These are phyloP conservation scores for Nicotiana paniculata DNA, from an alignment of 257 asterid species.

Conservation along the genomic window DNA sequence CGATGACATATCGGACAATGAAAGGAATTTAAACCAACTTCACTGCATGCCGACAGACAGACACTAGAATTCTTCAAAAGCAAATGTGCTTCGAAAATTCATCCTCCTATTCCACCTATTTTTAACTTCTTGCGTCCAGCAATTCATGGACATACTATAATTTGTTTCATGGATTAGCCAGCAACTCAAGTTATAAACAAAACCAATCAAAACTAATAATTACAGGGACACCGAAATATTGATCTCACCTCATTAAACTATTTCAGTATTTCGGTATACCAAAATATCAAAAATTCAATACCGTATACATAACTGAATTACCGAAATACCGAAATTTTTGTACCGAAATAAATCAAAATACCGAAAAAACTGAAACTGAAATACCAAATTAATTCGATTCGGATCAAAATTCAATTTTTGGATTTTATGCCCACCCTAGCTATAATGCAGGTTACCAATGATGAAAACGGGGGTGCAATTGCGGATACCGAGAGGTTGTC, in stretches of 20 bases:
- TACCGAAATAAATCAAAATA: no score
- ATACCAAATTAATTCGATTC: no score
- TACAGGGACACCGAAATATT: not conserved
- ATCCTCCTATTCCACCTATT: not conserved
- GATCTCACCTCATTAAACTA: no score
- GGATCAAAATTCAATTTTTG: no score
- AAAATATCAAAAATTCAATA: no score
- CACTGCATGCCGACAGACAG: not conserved
- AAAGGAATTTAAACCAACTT: not conserved
- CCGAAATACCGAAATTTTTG: no score
- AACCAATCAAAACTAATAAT: not conserved
- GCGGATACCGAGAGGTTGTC: constrained; percentile 47
- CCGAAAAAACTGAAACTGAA: no score
- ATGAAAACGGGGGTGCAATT: constrained; percentile 53
- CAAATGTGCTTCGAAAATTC: not conserved
- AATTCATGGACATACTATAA: not conserved
- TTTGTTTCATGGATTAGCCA: not conserved
- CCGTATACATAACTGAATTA: no score
- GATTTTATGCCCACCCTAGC: constrained; percentile 13
- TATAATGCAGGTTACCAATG: constrained; percentile 86
- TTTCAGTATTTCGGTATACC: no score
- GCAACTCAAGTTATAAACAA: not conserved
- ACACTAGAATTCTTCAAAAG: not conserved
- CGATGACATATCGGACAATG: not conserved
- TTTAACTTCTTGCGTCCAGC: not conserved